These are phyloP conservation scores for Paramecium primaurelia DNA, from an alignment of 73 alveolate species.

Conservation along the genomic window DNA sequence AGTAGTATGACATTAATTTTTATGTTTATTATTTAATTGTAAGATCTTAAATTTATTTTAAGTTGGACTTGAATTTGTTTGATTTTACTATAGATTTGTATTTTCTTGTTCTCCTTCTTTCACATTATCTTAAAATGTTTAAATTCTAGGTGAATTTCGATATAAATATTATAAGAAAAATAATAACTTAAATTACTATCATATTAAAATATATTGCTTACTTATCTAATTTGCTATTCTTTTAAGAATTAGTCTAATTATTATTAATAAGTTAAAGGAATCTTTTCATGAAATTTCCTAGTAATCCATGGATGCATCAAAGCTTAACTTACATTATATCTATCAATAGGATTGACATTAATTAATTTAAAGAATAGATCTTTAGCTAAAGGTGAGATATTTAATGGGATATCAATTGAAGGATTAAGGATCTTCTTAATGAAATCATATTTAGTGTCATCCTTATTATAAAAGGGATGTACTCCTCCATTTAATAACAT, in stretches of 20 bases:
- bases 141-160: neutral
- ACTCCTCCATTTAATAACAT: slow-evolving; percentile 70
- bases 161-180: neutral
- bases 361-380: slow-evolving; percentile 78
- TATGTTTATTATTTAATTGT: neutral
- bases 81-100: neutral
- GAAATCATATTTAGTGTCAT: slow-evolving; percentile 65
- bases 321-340: slow-evolving; percentile 82
- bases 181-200: neutral
- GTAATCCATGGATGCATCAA: slow-evolving; percentile 95
- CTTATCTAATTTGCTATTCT: slow-evolving; percentile 60
- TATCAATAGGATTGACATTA: slow-evolving; percentile 73
- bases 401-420: slow-evolving; percentile 39
- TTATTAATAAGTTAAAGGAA: slow-evolving; percentile 80
- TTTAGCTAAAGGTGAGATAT: slow-evolving; percentile 71
- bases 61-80: neutral
- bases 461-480: slow-evolving; percentile 76
- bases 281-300: slow-evolving; percentile 64
- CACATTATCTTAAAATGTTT: neutral
- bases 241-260: slow-evolving; percentile 47
- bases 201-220: neutral
- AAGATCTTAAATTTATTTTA: neutral
- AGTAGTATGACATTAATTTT: neutral
- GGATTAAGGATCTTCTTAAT: slow-evolving; percentile 58
- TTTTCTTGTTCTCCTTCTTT: neutral